Percentiles rank a stretch among this genome's conserved stretches.
These are phyloP conservation scores for Daldinia childiae DNA, from an alignment of 495 filamentous ascomycete genomes.

Conservation along the genomic window DNA sequence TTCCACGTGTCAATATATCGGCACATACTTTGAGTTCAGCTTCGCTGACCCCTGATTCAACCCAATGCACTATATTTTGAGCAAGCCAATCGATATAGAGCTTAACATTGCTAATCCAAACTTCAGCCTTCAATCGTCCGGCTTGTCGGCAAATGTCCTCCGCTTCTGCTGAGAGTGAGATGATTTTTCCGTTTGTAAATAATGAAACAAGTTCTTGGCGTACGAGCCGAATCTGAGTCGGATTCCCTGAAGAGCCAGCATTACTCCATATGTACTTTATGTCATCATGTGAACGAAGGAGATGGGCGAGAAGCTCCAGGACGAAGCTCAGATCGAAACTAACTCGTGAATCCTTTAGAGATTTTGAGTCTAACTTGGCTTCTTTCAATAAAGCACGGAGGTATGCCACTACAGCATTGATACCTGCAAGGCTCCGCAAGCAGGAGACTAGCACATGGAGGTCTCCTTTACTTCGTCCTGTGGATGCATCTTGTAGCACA, in stretches of 20 bases:
- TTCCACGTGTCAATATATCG: slow-evolving; percentile 68
- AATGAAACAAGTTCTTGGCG: slow-evolving; percentile 59
- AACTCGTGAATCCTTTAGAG: slow-evolving; percentile 46
- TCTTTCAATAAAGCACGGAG: slow-evolving; percentile 64
- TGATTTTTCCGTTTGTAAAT: slow-evolving; percentile 74
- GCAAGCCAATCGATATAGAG: slow-evolving; percentile 81
- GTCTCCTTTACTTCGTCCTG: slow-evolving; percentile 32
- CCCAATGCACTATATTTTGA: slow-evolving; percentile 65
- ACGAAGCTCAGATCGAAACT: slow-evolving; percentile 58
- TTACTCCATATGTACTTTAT: slow-evolving; percentile 63
- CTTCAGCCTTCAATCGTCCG: slow-evolving; percentile 46
- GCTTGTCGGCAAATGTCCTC: slow-evolving; percentile 56
- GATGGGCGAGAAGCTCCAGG: slow-evolving; percentile 31
- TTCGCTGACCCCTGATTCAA: slow-evolving; percentile 46
- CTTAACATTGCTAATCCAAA: slow-evolving; percentile 74
- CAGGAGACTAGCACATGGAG: slow-evolving; percentile 67
- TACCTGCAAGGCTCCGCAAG: slow-evolving; percentile 74
- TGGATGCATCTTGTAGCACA: slow-evolving; percentile 60
- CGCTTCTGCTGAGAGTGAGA: slow-evolving; percentile 81
- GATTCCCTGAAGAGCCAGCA: slow-evolving; percentile 14
- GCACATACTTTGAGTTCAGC: slow-evolving; percentile 64
- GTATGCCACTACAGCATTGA: slow-evolving; percentile 72
- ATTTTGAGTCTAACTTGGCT: slow-evolving; percentile 48
- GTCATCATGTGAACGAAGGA: slow-evolving; percentile 66
- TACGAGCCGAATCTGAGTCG: slow-evolving; percentile 36